Conservation (phyloP, 148 eudicot genomes). For the Rheum nobile region DNA sequence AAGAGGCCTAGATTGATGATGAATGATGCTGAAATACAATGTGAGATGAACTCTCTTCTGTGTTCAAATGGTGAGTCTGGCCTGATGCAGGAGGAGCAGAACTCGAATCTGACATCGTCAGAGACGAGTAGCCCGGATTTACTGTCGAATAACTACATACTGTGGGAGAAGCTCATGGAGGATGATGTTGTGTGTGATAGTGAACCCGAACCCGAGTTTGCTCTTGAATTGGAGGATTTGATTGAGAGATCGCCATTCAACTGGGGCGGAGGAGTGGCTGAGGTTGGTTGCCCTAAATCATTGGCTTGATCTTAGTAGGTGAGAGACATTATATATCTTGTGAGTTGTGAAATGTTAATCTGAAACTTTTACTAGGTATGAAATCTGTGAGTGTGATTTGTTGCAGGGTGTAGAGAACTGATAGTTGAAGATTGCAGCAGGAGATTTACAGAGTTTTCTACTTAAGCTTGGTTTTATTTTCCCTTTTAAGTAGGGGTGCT, state of each 20-base stretch:
- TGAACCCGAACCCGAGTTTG: constrained; percentile 19
- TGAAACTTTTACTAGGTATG: not conserved
- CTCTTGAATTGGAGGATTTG: constrained; percentile 33
- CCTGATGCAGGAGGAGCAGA: constrained; percentile 13
- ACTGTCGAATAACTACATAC: constrained; percentile 28
- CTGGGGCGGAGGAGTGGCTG: constrained; percentile 8
- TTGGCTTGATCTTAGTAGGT: not conserved
- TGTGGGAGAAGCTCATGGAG: constrained; percentile 67
- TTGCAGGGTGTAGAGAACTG: not conserved
- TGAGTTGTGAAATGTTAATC: not conserved
- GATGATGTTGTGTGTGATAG: constrained; percentile 49
- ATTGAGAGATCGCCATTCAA: constrained; percentile 18
- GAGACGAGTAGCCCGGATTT: constrained; percentile 22
- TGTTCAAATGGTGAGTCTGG: constrained; percentile 14
- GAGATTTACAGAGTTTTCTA: not conserved
- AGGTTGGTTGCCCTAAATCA: constrained; percentile 8
- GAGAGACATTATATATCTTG: not conserved
- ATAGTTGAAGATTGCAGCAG: not conserved
- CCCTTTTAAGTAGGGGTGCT: not conserved
- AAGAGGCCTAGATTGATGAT: constrained; percentile 37
- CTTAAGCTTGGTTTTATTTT: not conserved
- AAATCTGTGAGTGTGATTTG: not conserved
- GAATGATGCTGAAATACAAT: constrained; percentile 13
- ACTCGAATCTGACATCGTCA: constrained; percentile 15
- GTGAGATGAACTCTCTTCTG: constrained; percentile 24